phyloP scores from a whole-genome alignment of 2,329 filamentous ascomycete genomes.

The Hypoxylon sp. region DNA sequence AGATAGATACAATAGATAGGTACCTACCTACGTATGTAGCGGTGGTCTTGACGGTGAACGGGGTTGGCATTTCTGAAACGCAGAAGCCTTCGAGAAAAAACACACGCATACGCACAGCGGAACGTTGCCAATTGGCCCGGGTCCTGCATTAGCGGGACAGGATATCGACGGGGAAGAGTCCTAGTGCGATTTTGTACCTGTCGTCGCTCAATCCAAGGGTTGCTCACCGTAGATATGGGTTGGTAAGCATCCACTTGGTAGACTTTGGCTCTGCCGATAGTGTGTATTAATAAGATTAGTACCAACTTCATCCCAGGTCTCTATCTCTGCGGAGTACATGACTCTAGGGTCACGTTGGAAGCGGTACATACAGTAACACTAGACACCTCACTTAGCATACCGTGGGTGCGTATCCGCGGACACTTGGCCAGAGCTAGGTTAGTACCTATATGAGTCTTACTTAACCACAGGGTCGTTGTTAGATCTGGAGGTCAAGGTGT shows the following conservation, averaged over 20 bases:
- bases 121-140: conserved; percentile 39
- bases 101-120: too few species aligned
- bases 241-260: conserved; percentile 20
- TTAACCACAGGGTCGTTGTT: conserved; percentile 10
- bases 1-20: too few species aligned
- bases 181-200: conserved; percentile 27
- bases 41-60: conserved; percentile 28
- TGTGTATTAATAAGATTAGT: conserved; percentile 26
- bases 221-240: conserved; percentile 16
- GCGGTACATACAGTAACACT: too few species aligned
- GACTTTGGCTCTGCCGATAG: conserved; percentile 13
- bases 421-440: too few species aligned
- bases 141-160: conserved; percentile 39
- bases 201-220: conserved; percentile 9
- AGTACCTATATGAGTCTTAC: too few species aligned
- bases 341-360: conserved; percentile 6
- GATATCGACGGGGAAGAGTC: conserved; percentile 43
- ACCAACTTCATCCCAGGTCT: conserved; percentile 12
- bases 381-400: conserved; percentile 4
- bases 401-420: conserved; percentile 1
- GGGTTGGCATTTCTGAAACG: conserved; percentile 32
- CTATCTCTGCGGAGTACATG: conserved; percentile 30
- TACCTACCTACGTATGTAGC: too few species aligned
- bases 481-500: conserved; percentile 21
- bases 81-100: conserved; percentile 44